phyloP scores from a whole-genome alignment of 2,329 filamentous ascomycete species.

The Parasarocladium wereldwijsianum region DNA sequence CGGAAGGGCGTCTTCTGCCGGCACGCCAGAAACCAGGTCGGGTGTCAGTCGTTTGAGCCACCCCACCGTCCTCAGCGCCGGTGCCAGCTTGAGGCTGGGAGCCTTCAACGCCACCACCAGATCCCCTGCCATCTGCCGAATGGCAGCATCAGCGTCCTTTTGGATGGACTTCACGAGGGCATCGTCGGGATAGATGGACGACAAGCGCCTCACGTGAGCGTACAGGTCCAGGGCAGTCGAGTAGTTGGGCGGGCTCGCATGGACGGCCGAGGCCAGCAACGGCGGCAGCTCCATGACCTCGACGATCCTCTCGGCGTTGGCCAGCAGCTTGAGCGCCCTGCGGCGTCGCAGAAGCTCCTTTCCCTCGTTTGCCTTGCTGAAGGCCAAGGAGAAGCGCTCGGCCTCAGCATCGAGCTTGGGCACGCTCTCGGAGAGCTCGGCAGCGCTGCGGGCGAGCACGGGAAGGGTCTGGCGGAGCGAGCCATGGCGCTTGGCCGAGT shows the following conservation, averaged over 20 bases:
- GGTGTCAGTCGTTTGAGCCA: constrained; percentile 81
- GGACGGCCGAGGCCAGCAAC: constrained; percentile 67
- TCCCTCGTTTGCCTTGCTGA: constrained; percentile 58
- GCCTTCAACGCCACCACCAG: constrained; percentile 64
- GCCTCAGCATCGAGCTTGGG: constrained; percentile 68
- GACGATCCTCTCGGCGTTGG: constrained; percentile 78
- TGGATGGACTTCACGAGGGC: constrained; percentile 59
- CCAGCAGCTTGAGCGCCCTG: constrained; percentile 64
- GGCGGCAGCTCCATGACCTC: constrained; percentile 85
- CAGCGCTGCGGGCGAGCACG: constrained; percentile 47
- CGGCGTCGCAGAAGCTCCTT: constrained; percentile 59
- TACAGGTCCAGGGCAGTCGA: constrained; percentile 81
- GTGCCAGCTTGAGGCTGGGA: constrained; percentile 72
- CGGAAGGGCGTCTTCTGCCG: constrained; percentile 54
- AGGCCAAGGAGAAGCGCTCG: constrained; percentile 67
- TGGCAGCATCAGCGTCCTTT: constrained; percentile 67
- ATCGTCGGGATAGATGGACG: constrained; percentile 69
- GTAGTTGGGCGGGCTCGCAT: constrained; percentile 55
- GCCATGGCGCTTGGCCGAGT: constrained; percentile 64
- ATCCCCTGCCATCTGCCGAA: constrained; percentile 77
- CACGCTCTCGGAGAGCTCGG: constrained; percentile 54
- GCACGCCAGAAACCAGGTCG: constrained; percentile 37
- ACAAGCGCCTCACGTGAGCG: constrained; percentile 79
- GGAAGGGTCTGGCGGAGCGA: constrained; percentile 61
- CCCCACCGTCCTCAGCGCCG: constrained; percentile 77